Evolutionary conservation across 1,139 yeast species (phyloP).

Genomic region (Scheffersomyces titani): DNA sequence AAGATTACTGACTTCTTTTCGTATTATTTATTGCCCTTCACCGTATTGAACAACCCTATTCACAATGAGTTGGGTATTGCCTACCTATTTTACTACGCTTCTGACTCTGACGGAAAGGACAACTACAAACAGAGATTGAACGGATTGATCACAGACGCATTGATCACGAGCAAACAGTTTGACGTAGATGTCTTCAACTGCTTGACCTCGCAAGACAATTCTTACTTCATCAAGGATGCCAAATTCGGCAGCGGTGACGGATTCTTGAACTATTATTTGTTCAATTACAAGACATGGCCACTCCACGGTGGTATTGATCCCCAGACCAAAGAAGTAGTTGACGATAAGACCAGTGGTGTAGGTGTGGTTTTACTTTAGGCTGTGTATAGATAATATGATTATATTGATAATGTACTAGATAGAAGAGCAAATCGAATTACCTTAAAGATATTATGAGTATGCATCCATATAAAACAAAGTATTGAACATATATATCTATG

Average conservation of each 20-base stretch:
- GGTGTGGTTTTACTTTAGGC: constrained; percentile 80
- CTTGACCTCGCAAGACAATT: constrained; percentile 85
- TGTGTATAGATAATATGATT: not conserved
- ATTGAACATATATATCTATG: no score
- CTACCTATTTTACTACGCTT: constrained; percentile 86
- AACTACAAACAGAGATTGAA: constrained; percentile 59
- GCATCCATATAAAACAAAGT: no score
- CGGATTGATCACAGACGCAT: constrained; percentile 68
- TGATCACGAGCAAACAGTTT: constrained; percentile 66
- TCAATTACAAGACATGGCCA: constrained; percentile 84
- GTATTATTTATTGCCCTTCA: constrained; percentile 84
- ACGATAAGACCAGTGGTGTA: constrained; percentile 68
- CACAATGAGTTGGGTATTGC: constrained; percentile 82
- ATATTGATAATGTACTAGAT: no score
- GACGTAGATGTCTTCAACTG: constrained; percentile 93
- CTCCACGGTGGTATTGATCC: constrained; percentile 76
- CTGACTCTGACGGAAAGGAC: constrained; percentile 46
- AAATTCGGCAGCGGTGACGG: constrained; percentile 97
- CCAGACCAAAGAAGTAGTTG: constrained; percentile 50
- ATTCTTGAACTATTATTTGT: constrained; percentile 81
- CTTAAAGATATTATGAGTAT: no score
- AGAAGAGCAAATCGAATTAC: no score
- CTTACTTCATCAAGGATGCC: constrained; percentile 74
- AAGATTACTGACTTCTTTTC: constrained; percentile 85
- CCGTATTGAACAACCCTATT: constrained; percentile 68